A percentile compares a stretch with the other conserved stretches of the same genome.
Evolutionary conservation across 2,329 filamentous ascomycete genomes (phyloP).

Genomic region (Didymella pomorum): DNA sequence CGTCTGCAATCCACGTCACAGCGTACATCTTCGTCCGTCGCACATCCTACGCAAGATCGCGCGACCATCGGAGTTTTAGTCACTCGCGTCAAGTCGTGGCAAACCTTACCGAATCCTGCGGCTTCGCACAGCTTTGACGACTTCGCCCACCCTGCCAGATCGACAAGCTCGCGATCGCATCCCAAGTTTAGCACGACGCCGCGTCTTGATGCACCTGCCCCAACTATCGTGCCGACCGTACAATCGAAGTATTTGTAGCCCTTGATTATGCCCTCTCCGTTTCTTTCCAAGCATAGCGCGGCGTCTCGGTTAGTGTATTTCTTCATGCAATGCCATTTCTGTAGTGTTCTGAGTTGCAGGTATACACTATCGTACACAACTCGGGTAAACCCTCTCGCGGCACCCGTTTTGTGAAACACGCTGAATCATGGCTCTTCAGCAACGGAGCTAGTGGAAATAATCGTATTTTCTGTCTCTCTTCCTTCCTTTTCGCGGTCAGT

Average conservation of each 20-base stretch:
- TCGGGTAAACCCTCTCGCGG: not conserved
- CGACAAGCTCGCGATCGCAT: constrained; percentile 9
- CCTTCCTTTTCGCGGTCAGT: too few species aligned
- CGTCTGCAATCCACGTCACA: not conserved
- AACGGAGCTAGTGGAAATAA: not conserved
- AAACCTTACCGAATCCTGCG: constrained; percentile 2
- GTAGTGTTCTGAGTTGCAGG: not conserved
- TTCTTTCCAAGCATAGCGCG: not conserved
- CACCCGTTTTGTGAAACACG: not conserved
- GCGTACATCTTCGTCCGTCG: not conserved
- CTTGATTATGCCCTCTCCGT: not conserved
- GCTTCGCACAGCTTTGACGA: constrained; percentile 6
- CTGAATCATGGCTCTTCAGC: not conserved
- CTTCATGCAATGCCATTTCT: not conserved
- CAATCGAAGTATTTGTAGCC: not conserved
- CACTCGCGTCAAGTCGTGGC: not conserved
- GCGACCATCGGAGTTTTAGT: not conserved
- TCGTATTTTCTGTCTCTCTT: not conserved
- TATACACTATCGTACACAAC: not conserved
- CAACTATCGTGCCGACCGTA: not conserved
- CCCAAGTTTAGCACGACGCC: constrained; percentile 22
- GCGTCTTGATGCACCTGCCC: constrained; percentile 8
- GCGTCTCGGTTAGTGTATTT: not conserved
- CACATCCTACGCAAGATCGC: not conserved
- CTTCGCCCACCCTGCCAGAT: constrained; percentile 14